Conservation (phyloP, 2,329 filamentous ascomycete genomes). For the Dothidotthia symphoricarpi region DNA sequence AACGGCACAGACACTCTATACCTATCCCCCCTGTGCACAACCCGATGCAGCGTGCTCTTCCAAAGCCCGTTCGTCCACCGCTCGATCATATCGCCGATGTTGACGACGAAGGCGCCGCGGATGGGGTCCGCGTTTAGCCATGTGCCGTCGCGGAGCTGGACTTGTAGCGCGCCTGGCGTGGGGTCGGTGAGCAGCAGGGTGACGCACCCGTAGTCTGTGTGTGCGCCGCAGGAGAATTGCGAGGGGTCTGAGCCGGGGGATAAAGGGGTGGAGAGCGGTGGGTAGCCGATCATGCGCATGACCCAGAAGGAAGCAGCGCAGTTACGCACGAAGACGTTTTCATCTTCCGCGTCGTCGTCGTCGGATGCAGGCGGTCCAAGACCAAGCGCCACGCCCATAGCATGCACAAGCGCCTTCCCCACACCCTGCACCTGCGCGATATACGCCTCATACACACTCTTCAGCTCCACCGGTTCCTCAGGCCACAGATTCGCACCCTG, state of each 20-base stretch:
- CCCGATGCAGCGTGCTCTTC: constrained; percentile 47
- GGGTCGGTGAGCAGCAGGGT: constrained; percentile 49
- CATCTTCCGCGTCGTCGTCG: constrained; percentile 16
- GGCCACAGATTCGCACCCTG: constrained; percentile 49
- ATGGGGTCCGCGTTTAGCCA: constrained; percentile 50
- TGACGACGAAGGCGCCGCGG: constrained; percentile 48
- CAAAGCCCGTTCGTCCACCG: constrained; percentile 48
- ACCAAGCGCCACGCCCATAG: constrained; percentile 41
- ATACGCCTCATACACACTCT: constrained; percentile 34
- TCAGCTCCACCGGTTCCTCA: constrained; percentile 26
- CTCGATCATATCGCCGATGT: constrained; percentile 53
- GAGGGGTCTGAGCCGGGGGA: constrained; percentile 9
- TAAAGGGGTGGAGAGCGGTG: constrained; percentile 21
- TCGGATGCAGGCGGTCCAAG: constrained; percentile 13
- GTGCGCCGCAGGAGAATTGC: constrained; percentile 44
- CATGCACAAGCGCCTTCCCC: constrained; percentile 36
- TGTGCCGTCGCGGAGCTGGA: constrained; percentile 42
- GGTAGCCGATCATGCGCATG: constrained; percentile 44
- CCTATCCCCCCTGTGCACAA: constrained; percentile 43
- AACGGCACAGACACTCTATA: constrained; percentile 50
- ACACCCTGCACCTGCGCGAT: constrained; percentile 30
- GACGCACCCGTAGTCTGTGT: constrained; percentile 50
- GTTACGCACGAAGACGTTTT: constrained; percentile 33
- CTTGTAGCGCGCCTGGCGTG: constrained; percentile 46
- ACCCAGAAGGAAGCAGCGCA: constrained; percentile 42